These are phyloP conservation scores for Aspergillus sp. DNA, from an alignment of 2,329 filamentous ascomycete genomes.

Conservation along the genomic window DNA sequence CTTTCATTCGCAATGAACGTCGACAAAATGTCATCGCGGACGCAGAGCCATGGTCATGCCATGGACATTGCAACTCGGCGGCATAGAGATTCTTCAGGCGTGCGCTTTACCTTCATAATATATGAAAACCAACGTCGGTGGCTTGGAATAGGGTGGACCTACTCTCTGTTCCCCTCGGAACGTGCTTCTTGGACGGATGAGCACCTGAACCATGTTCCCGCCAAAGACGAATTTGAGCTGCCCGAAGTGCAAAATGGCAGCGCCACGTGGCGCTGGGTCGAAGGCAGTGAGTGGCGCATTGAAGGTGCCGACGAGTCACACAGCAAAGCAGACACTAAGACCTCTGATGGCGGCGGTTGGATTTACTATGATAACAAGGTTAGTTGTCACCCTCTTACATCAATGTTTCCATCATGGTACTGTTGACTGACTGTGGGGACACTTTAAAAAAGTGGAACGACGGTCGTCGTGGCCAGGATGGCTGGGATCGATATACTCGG, in stretches of 20 bases:
- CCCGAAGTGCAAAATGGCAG: conserved; percentile 65
- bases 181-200: conserved; percentile 93
- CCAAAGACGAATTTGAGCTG: conserved; percentile 70
- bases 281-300: conserved; percentile 81
- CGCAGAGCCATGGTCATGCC: conserved; percentile 45
- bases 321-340: conserved; percentile 41
- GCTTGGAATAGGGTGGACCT: conserved; percentile 94
- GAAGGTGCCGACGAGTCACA: conserved; percentile 58
- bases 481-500: conserved; percentile 92
- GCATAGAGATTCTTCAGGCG: conserved; percentile 63
- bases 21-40: conserved; percentile 26
- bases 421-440: neutral
- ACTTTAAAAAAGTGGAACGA: conserved; percentile 73
- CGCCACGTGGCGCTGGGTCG: conserved; percentile 76
- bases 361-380: conserved; percentile 98
- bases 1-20: conserved; percentile 60
- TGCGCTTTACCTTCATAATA: conserved; percentile 93
- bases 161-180: conserved; percentile 86
- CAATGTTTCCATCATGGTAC: neutral
- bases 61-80: conserved; percentile 49
- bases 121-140: conserved; percentile 96
- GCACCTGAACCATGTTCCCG: conserved; percentile 76
- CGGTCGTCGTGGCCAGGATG: conserved; percentile 78
- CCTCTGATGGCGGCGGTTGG: conserved; percentile 71
- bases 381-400: conserved; percentile 25